These are phyloP conservation scores for Physcia stellaris DNA, from an alignment of 495 filamentous ascomycete species.

Conservation along the genomic window DNA sequence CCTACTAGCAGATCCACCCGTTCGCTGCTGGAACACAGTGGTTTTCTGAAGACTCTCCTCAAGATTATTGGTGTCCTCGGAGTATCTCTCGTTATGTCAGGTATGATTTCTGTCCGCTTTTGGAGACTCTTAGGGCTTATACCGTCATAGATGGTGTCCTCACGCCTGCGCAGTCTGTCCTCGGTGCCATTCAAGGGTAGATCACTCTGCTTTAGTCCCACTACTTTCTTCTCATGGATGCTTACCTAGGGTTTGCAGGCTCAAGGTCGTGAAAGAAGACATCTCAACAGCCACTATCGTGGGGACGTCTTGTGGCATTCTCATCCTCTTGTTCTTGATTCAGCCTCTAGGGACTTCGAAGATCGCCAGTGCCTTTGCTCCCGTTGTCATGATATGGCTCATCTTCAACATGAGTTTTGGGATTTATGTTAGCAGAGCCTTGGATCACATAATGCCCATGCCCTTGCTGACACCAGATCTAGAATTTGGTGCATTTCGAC, in stretches of 20 bases:
- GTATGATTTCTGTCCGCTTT: conserved; percentile 11
- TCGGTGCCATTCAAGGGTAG: conserved; percentile 55
- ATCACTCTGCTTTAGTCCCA: too few relatives aligned
- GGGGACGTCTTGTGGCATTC: conserved; percentile 53
- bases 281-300: conserved; percentile 41
- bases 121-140: not conserved
- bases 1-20: conserved; percentile 37
- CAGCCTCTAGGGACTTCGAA: conserved; percentile 60
- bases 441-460: too few relatives aligned
- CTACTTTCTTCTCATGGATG: too few relatives aligned
- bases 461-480: too few relatives aligned
- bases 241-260: conserved; percentile 15
- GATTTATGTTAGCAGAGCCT: conserved; percentile 36
- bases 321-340: conserved; percentile 52
- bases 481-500: conserved; percentile 49
- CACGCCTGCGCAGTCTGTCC: conserved; percentile 55
- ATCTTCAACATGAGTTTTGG: conserved; percentile 52
- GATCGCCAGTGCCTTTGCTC: conserved; percentile 51
- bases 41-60: conserved; percentile 34
- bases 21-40: conserved; percentile 42
- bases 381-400: conserved; percentile 63
- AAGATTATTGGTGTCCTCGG: conserved; percentile 58
- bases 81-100: conserved; percentile 52
- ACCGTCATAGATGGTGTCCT: conserved; percentile 44
- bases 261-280: conserved; percentile 32